Base-by-base conservation (phyloP, 352 stramenopile genomes). In the Globisporangium apiculatum region DNA sequence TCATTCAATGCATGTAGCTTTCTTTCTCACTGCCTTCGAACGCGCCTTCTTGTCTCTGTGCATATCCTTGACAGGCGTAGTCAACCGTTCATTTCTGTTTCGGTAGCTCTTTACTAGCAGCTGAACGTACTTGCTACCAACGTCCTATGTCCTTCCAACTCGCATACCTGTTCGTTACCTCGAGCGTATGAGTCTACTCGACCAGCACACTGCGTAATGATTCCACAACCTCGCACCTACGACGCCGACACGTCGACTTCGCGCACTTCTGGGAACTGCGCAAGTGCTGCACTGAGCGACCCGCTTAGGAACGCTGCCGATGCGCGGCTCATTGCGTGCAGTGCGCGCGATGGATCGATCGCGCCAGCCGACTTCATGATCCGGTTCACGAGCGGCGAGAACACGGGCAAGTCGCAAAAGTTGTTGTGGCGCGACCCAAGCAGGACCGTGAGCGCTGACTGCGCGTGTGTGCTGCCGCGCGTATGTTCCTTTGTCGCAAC, bases 331-430 rank as follows among this genome's bases (percentile, higher is more conserved):
- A 84, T 69, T 7, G 69, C 67, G 14, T 67, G 60, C 36, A 90
- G 69, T 42, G 72, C 67, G 60, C 75, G 70, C 24, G 55, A 58
- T 36, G 73, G 67, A 35, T 85, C 64, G 51, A 90, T 85, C 37
- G 55, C 57, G 9, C 79, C 79, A 0, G 75, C 60, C 0, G 72
- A 65, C 66, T 85, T 84, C 55, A 79, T 59, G 46, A 84, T 53
- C 0, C 73, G 65, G 55, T 80, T 85, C 50, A 87, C 46, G 8
- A 67, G 53, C 18, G 76, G 79, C 40, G 79, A 86, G 57, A 90
- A 90, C 35, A 87, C 51, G 3, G 76, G 67, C 35, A 90, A 62
- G 42, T 90, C 79, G 36, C 72, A 86, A 40, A 90, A 90, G 58
- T 90, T 86, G 69, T 86, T 87, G 77, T 90, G 79, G 9, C 71